Evolutionary conservation across 2,329 filamentous ascomycete genomes (phyloP), one percentile per base, ranked within the genome.

Genomic region (Ophiocordyceps camponoti-rufipedis): DNA sequence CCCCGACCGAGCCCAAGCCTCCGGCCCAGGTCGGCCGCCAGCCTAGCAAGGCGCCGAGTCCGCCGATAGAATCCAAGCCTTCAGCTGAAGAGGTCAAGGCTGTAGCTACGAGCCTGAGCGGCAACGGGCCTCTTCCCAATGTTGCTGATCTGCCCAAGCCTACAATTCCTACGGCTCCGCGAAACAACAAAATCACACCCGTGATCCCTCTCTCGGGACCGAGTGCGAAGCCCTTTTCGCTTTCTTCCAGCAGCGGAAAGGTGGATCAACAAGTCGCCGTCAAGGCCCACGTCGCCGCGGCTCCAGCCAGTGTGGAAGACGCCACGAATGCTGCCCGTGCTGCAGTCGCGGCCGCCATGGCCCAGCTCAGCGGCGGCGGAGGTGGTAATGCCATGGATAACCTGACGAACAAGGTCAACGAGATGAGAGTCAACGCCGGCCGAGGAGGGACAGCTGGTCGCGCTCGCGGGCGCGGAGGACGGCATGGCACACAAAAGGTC

Each of bases 281-380:
- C 1, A 67, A 69, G 48, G 51, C 58, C 9, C 53, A 60, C 5
- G 55, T 53, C n/a, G 46, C 61, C 41, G 58, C 70, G 19, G 55
- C 55, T 1, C 58, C 60, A 0, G 54, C 49, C 58, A 55, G 64
- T 42, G 65, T 80, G 10, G 71, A 75, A 50, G 80, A 82, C 61
- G 81, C 82, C 1, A 87, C 83, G 0, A 76, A 81, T 56, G 77
- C 80, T 38, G 83, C 83, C 1, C 80, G 78, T 53, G 82, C 81
- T 29, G 83, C 83, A 9, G 83, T 86, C n/a, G 82, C 82, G 45
- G 75, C 81, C 39, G 84, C 84, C 2, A 86, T 87, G 80, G 80
- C 82, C 1, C 82, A 84, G 55, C 69, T 88, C 4, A 63, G 62
- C 5, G 63, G 62, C 5, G 61, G 61, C 29, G 54, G 55, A 12